These are phyloP conservation scores for Kodamaea nitidulidarum DNA, from an alignment of 805 yeast species.

Conservation along the genomic window DNA sequence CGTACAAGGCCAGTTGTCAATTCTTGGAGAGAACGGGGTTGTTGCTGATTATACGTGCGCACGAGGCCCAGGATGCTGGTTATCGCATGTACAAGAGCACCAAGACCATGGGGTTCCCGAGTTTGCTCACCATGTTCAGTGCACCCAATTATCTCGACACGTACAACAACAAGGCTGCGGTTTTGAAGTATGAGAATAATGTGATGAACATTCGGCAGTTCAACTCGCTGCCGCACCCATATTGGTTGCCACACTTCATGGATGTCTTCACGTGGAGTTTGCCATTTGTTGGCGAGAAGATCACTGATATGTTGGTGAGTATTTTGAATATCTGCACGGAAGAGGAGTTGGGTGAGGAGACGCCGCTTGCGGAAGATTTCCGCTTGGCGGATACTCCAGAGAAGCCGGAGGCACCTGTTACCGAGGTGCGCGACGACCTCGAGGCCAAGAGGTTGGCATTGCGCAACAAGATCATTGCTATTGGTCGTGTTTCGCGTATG, in stretches of 20 bases:
- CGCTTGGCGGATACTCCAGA: conserved; percentile 7
- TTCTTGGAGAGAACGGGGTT: conserved; percentile 76
- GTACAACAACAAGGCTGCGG: conserved; percentile 93
- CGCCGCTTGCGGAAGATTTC: conserved; percentile 44
- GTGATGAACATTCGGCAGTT: conserved; percentile 95
- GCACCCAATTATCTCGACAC: conserved; percentile 94
- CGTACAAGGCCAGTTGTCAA: conserved; percentile 76
- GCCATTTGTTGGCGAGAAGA: conserved; percentile 95
- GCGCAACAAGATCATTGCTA: conserved; percentile 86
- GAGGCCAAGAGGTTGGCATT: conserved; percentile 48
- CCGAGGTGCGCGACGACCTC: conserved; percentile 15
- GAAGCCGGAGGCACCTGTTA: conserved; percentile 5
- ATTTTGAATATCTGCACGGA: conserved; percentile 92
- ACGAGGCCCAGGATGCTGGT: conserved; percentile 97
- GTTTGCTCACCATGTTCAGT: conserved; percentile 83
- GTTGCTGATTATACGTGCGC: conserved; percentile 87
- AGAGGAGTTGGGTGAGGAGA: conserved; percentile 82
- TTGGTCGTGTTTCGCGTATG: conserved; percentile 94
- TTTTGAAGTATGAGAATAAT: conserved; percentile 83
- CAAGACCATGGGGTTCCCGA: conserved; percentile 80
- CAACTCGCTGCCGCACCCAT: conserved; percentile 90
- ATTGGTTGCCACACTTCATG: conserved; percentile 95
- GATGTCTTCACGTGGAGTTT: conserved; percentile 96
- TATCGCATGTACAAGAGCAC: conserved; percentile 91
- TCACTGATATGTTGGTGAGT: conserved; percentile 87